Base-by-base conservation (phyloP, 1,284 basidiomycete species). In the Puccinia hordei region DNA sequence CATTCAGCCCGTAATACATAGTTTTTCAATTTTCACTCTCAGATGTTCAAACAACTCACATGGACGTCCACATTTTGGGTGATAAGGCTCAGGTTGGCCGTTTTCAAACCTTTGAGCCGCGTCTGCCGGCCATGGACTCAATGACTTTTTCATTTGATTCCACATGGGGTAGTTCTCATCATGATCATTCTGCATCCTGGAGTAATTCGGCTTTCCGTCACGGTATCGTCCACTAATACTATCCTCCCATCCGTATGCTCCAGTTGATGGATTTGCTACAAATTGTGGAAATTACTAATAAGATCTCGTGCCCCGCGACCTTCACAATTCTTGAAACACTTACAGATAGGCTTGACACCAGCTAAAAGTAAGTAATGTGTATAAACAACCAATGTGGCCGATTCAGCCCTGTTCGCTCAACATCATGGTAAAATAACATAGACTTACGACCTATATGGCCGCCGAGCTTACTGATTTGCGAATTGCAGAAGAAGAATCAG, bases 171-270 rank as follows among this genome's bases (percentile, higher is more conserved):
- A 73, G 30, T 73, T 19, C 5, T 59, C 41, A 44, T 59, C 72
- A 30, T 73, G 72, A 2, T 55, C 72, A 4, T 38, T 44, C 35
- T 73, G 72, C 55, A 41, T 41, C 24, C 38, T 59, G 8, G 27
- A 41, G 6, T 44, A 41, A 59, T 55, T 53, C 24, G 72, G 53
- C 53, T 53, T 53, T n/a, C 72, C 72, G 30, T 73, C 72, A 41
- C 59, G 53, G 17, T 55, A 73, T 15, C 30, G 33, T 8, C 72
- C 72, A 44, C 38, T 55, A 33, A 73, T 51, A 27, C 72, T 59
- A 38, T 49, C 46, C 41, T 73, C 72, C 24, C 59, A 73, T 27
- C 72, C 72, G 35, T 57, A 73, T 6, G 30, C 72, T 55, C 72
- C 72, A 44, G 19, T 73, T 41, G 17, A 9, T 13, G 72, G 72